Conservation (phyloP, 306 rosid species). For the Luffa acutangula region DNA sequence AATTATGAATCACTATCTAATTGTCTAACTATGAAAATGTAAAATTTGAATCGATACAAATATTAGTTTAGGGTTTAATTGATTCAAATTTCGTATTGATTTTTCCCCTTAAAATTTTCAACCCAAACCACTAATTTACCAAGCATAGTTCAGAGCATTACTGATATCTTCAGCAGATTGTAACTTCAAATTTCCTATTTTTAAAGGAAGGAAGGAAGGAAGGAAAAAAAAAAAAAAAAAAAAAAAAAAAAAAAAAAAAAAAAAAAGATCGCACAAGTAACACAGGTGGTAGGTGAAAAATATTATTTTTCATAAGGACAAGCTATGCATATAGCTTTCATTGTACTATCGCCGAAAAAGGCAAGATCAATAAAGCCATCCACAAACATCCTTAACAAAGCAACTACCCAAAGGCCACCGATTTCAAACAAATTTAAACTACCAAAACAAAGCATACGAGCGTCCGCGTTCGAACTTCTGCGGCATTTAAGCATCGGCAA, state of each 20-base stretch:
- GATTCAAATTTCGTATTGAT: too few species aligned
- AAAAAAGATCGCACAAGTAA: not conserved
- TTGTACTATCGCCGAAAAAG: not conserved
- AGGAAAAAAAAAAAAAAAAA: not conserved
- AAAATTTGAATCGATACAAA: too few species aligned
- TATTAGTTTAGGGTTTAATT: too few species aligned
- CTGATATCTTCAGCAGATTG: too few species aligned
- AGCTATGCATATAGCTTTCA: not conserved
- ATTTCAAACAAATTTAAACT: not conserved
- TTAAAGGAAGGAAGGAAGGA: too few species aligned
- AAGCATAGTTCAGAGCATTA: too few species aligned
- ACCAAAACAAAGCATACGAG: not conserved
- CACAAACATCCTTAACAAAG: not conserved
- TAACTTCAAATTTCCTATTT: too few species aligned
- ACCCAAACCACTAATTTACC: too few species aligned
- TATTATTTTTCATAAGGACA: not conserved
- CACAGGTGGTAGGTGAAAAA: not conserved
- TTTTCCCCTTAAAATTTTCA: too few species aligned
- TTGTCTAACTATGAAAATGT: too few species aligned
- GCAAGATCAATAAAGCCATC: not conserved
- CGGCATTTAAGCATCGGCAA: conserved; percentile 7
- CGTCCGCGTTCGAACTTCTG: not conserved
- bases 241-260: not conserved
- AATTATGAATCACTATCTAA: too few species aligned
- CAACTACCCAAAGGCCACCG: not conserved